Conservation (phyloP, 2,329 filamentous ascomycete genomes). For the Xylariaceae sp. region DNA sequence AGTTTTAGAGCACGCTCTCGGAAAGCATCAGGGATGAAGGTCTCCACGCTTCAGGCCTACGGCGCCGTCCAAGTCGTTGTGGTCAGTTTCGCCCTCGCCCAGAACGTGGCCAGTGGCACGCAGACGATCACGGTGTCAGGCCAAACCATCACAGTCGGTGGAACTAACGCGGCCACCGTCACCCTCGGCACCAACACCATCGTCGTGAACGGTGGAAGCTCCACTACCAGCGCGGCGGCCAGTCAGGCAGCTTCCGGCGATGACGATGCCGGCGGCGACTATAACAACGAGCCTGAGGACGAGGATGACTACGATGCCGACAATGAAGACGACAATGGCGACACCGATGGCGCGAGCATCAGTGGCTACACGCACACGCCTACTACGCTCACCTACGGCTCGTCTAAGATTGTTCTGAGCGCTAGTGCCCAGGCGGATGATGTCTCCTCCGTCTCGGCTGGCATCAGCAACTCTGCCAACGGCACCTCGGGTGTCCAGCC, state of each 20-base stretch:
- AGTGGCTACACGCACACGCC: conserved; percentile 7
- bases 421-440: background rate
- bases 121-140: conserved; percentile 14
- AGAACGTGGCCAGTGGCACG: conserved; percentile 13
- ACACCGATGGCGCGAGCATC: background rate
- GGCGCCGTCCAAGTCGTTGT: conserved; percentile 16
- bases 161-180: conserved; percentile 14
- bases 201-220: conserved; percentile 6
- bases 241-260: background rate
- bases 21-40: background rate
- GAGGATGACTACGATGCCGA: background rate
- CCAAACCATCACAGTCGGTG: conserved; percentile 13
- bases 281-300: background rate
- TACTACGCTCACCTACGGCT: conserved; percentile 13
- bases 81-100: conserved; percentile 20
- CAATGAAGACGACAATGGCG: background rate
- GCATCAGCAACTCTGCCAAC: conserved; percentile 21
- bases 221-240: conserved; percentile 2
- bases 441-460: conserved; percentile 11
- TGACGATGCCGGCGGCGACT: conserved; percentile 1
- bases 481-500: conserved; percentile 13
- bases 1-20: background rate
- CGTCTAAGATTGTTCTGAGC: conserved; percentile 9
- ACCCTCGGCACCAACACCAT: conserved; percentile 14
- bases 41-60: conserved; percentile 22